Base-by-base conservation (phyloP, 2,329 filamentous ascomycete genomes). In the Stylonectria norvegica region DNA sequence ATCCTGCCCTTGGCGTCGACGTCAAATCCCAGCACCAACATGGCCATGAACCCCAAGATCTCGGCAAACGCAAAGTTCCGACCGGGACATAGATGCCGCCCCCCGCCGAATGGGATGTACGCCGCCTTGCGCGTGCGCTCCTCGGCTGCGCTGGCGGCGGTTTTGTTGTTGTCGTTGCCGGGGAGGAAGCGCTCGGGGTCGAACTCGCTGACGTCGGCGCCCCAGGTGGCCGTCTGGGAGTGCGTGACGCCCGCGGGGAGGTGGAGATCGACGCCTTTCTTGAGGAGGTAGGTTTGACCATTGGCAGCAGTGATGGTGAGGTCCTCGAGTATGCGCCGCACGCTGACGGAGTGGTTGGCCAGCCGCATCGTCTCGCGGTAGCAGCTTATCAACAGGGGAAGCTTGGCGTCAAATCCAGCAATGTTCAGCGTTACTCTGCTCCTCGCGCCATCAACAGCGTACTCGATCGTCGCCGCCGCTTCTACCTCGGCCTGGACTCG, bases 331-430 rank as follows among this genome's bases (percentile, higher is more conserved):
- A 74, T 64, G 8, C 59, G 55, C 8, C 73, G 65, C 22, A 61
- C 65, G 10, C 64, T 64, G 11, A 64, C 53, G 5, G 63, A 56
- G 4, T 64, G 61, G 20, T 66, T 66, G 10, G 51, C 55, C 2
- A 73, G 40, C 6, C 73, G 68, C 39, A 75, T 55, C 0, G 63
- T 63, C 49, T 76, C 73, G 17, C 66, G 64, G 48, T 68, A 73
- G 16, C 63, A 63, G 31, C 68, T 67, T 11, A 69, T 56, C 5
- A 77, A 55, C 5, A 73, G 53, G 0, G 71, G 70, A 33, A 67
- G 68, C 5, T 56, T 42, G 1, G 63, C 52, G 20, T 66, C 62
- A 8, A 75, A 60, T 2, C 49, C 50, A 2, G 54, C 52, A 37
- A 67, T 61, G 12, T 70, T 58, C n/a, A 75, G 56, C 2, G 49